phyloP scores from a whole-genome alignment of 192 early-diverging fungal genomes.

The Dissophora globulifera region DNA sequence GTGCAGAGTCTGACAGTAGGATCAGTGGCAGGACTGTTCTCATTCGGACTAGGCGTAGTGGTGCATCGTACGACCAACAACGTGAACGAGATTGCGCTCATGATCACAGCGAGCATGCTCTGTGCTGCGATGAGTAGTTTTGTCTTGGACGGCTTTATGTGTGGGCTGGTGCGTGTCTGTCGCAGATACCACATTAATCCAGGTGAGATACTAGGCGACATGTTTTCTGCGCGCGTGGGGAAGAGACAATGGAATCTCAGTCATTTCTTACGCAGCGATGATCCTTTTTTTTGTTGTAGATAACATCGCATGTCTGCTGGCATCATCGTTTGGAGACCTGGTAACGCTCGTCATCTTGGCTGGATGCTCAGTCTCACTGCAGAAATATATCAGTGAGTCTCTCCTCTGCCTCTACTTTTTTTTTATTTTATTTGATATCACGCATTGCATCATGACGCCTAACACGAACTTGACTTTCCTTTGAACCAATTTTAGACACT shows the following conservation, averaged over 20 bases:
- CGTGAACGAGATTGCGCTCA: too few relatives aligned
- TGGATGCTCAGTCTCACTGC: conserved; percentile 60
- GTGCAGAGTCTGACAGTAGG: background rate
- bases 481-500: conserved; percentile 53
- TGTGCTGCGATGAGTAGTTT: too few relatives aligned
- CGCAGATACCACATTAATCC: conserved; percentile 73
- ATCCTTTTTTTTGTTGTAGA: conserved; percentile 42
- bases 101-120: too few relatives aligned
- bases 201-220: conserved; percentile 57
- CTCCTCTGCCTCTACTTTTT: background rate
- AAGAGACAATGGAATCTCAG: background rate
- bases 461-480: background rate
- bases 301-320: conserved; percentile 82
- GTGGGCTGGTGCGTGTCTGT: too few relatives aligned
- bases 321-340: conserved; percentile 78
- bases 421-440: background rate
- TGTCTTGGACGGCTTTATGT: too few relatives aligned
- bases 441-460: background rate
- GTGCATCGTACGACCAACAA: too few relatives aligned
- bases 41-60: too few relatives aligned
- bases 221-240: background rate
- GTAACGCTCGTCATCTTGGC: conserved; percentile 74
- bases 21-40: too few relatives aligned
- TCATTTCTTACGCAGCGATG: background rate
- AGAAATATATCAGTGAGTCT: conserved; percentile 60